Percentiles rank a stretch among this genome's conserved stretches.
These are phyloP conservation scores for Aspergillus campestris DNA, from an alignment of 495 filamentous ascomycete species.

Conservation along the genomic window DNA sequence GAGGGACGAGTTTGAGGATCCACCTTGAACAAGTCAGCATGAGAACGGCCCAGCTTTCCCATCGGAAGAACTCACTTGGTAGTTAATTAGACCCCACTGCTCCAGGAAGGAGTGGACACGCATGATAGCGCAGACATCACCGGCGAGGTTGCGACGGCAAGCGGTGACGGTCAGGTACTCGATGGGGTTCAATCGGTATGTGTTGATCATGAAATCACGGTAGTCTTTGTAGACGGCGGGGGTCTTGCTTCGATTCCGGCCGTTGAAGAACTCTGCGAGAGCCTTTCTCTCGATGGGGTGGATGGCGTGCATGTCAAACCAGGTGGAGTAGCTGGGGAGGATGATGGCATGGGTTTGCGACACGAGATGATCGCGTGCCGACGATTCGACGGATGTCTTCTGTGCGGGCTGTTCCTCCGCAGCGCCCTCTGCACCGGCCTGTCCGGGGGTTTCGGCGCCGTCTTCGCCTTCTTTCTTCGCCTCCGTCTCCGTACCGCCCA, in stretches of 20 bases:
- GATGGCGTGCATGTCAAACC: constrained; percentile 96
- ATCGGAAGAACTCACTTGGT: constrained; percentile 56
- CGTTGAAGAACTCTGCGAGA: constrained; percentile 96
- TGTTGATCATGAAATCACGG: constrained; percentile 99
- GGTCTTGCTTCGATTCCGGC: constrained; percentile 94
- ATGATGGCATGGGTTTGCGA: constrained; percentile 91
- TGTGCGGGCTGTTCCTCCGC: constrained; percentile 44
- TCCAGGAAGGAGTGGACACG: constrained; percentile 97
- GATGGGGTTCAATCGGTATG: constrained; percentile 86
- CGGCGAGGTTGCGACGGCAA: constrained; percentile 90
- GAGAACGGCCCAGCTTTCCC: neutral
- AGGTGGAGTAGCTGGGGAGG: constrained; percentile 89
- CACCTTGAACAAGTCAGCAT: constrained; percentile 49
- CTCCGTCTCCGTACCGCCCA: constrained; percentile 61
- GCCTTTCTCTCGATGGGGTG: constrained; percentile 85
- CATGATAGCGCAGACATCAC: constrained; percentile 98
- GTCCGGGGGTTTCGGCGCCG: constrained; percentile 33
- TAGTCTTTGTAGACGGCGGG: constrained; percentile 97
- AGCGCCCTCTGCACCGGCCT: constrained; percentile 32
- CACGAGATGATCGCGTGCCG: constrained; percentile 82
- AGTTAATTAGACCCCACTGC: constrained; percentile 98
- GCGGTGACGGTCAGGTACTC: constrained; percentile 97
- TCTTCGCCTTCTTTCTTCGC: constrained; percentile 50
- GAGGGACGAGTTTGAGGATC: constrained; percentile 92
- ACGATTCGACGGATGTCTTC: constrained; percentile 75